Evolutionary conservation across 2,329 filamentous ascomycete species (phyloP).

Genomic region (Cytospora chrysosperma): DNA sequence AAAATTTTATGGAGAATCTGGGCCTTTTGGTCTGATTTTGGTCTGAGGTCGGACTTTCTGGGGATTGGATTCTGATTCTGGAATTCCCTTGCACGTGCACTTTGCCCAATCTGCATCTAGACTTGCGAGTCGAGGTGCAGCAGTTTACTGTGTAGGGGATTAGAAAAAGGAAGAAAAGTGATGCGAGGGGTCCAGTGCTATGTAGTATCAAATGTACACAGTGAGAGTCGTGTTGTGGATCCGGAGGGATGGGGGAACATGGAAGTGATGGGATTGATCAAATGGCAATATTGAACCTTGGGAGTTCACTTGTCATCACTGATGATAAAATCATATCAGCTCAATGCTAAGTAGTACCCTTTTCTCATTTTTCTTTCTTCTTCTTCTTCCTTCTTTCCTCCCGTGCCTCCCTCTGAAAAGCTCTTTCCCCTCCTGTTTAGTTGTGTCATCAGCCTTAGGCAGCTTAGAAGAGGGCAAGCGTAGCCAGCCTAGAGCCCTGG

Average conservation of each 20-base stretch:
- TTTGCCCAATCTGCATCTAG: slow-evolving; percentile 7
- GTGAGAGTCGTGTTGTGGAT: slow-evolving; percentile 7
- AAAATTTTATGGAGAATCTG: slow-evolving; percentile 23
- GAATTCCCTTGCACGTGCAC: slow-evolving; percentile 14
- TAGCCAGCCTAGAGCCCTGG: background rate
- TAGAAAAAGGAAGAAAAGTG: background rate
- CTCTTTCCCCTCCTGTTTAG: background rate
- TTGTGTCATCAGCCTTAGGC: background rate
- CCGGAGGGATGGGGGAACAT: background rate
- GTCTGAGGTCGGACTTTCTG: background rate
- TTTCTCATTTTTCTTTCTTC: background rate
- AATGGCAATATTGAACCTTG: background rate
- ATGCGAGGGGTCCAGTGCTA: background rate
- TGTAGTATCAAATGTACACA: slow-evolving; percentile 1
- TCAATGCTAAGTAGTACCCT: no score
- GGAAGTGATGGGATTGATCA: background rate
- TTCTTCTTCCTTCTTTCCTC: background rate
- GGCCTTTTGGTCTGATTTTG: background rate
- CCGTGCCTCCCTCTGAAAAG: background rate
- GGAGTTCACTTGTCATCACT: no score
- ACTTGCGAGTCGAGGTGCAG: background rate
- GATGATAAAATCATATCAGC: background rate
- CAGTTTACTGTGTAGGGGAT: background rate
- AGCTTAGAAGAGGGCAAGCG: background rate
- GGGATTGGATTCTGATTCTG: background rate